Evolutionary conservation across 2,329 filamentous ascomycete genomes (phyloP), one percentile per base, ranked within the genome.

Genomic region (Berkeleyomyces rouxiae): DNA sequence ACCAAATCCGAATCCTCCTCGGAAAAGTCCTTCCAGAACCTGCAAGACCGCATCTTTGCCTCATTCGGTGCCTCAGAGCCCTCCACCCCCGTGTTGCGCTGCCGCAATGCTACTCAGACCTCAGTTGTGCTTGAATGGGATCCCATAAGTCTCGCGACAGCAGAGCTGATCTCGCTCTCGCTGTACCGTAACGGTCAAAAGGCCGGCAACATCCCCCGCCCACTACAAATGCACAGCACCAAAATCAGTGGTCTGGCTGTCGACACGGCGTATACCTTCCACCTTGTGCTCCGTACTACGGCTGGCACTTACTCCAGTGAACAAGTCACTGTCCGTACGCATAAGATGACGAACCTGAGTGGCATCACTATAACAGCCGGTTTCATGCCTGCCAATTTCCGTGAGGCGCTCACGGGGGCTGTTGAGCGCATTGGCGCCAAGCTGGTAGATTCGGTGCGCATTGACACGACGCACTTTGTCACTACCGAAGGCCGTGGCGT

Each of bases 61-160:
- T 87, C 88, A 61, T 97, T 97, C 72, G 93, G 93, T 68, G 83
- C 88, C 67, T 78, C 82, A 65, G 85, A 89, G 63, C 93, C 93
- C 40, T 76, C 81, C 33, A 78, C 86, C 0, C 93, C 93, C 6
- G 75, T 87, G 59, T 83, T 99, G 43, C 88, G 90, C 70, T 95
- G 93, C 74, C 87, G 90, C 75, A 99, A 97, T 79, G 91, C 92
- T 62, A 99, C 93, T 0, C 93, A 99, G 75, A 99, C 93, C n/a
- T 95, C 89, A 37, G 87, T 97, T 55, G 93, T 99, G 44, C 87
- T 99, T 61, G 93, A 97, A 76, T 99, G 93, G 93, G 93, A 97
- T 67, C 90, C 92, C 42, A 87, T 99, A 70, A 82, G 92, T 69
- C 84, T 96, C 59, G 93, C 91, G 31, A 97, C 92, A 4, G 90